Percentiles rank a stretch among this genome's conserved stretches.
Evolutionary conservation across 495 filamentous ascomycete genomes (phyloP).

Genomic region (Penicillium pulvis): DNA sequence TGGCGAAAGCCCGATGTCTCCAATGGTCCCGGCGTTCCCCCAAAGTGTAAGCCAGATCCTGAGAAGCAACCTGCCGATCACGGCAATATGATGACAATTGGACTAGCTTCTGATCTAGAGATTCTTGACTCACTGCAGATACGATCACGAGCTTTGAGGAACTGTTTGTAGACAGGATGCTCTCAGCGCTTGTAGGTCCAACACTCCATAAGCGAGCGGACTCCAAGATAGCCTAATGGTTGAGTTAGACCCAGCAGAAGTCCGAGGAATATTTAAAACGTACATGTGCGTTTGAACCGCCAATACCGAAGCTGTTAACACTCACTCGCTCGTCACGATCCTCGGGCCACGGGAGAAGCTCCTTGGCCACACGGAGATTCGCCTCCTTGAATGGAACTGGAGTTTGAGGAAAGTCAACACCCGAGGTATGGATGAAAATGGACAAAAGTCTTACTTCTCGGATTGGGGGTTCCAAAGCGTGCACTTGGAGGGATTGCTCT

Average conservation of each 20-base stretch:
- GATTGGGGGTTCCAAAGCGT: conserved; percentile 8
- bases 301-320: conserved; percentile 17
- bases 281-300: conserved; percentile 17
- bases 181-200: too few relatives aligned
- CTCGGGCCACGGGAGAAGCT: conserved; percentile 4
- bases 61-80: not conserved
- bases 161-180: not conserved
- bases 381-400: conserved; percentile 5
- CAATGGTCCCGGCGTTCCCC: conserved; percentile 14
- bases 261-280: not conserved
- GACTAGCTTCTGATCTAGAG: not conserved
- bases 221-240: too few relatives aligned
- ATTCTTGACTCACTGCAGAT: not conserved
- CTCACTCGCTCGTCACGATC: not conserved
- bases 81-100: not conserved
- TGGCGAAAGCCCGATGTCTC: conserved; percentile 9
- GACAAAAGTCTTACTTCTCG: not conserved
- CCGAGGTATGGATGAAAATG: too few relatives aligned
- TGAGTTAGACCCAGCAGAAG: not conserved
- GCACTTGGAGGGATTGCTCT: not conserved
- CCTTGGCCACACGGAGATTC: conserved; percentile 4
- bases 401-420: too few relatives aligned
- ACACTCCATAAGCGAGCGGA: too few relatives aligned
- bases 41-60: conserved; percentile 22
- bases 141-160: not conserved